phyloP scores from a whole-genome alignment of 176 grass and related monocot species.

The Carex kokanica region DNA sequence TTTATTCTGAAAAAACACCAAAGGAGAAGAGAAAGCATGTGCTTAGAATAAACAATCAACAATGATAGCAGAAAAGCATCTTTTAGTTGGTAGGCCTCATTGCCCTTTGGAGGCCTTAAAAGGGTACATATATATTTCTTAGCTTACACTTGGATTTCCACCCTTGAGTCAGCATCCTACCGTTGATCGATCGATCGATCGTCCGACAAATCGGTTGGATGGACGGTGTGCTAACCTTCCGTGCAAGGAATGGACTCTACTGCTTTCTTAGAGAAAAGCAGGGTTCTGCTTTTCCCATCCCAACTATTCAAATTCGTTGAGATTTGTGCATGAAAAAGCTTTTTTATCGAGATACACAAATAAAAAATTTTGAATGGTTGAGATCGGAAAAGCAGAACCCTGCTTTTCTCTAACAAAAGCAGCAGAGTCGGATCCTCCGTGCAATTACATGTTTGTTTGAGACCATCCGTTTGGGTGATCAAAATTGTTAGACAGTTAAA shows the following conservation, averaged over 20 bases:
- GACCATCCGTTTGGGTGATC: background rate
- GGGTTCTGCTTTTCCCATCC: too few species aligned
- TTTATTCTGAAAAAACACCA: slow-evolving; percentile 24
- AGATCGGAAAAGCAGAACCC: too few species aligned
- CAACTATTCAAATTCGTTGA: too few species aligned
- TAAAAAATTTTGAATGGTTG: too few species aligned
- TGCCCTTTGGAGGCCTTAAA: slow-evolving; percentile 18
- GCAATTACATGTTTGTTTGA: background rate
- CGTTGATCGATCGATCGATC: background rate
- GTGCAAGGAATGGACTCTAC: too few species aligned
- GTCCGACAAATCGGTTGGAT: background rate
- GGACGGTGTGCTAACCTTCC: background rate
- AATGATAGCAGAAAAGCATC: slow-evolving; percentile 30
- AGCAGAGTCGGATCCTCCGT: too few species aligned
- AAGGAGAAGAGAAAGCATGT: slow-evolving; percentile 26
- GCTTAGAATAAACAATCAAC: slow-evolving; percentile 13
- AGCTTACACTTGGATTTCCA: background rate
- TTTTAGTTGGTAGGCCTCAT: slow-evolving; percentile 26
- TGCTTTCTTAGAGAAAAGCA: too few species aligned
- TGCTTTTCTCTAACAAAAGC: too few species aligned
- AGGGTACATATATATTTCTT: slow-evolving; percentile 3
- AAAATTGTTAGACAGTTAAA: background rate
- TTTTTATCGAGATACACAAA: too few species aligned
- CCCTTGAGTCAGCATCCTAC: background rate
- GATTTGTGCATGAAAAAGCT: too few species aligned